These are phyloP conservation scores for Trypanosoma cruzi DNA, from an alignment of 208 protist species.

Conservation along the genomic window DNA sequence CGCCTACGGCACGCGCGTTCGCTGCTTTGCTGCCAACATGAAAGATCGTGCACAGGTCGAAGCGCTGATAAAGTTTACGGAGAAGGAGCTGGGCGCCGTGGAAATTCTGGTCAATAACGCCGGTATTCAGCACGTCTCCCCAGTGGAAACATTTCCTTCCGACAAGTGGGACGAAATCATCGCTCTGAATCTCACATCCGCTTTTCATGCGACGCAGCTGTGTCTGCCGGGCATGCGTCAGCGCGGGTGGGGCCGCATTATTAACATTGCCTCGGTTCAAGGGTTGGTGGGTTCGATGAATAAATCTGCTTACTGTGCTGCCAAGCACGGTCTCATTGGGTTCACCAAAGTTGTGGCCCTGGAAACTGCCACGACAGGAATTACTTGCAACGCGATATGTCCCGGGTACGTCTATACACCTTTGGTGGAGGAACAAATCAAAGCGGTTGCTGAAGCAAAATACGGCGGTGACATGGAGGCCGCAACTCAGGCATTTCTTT, in stretches of 20 bases:
- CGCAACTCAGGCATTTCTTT: slow-evolving; percentile 26
- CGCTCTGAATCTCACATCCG: slow-evolving; percentile 39
- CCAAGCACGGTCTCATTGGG: slow-evolving; percentile 61
- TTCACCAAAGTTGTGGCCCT: slow-evolving; percentile 58
- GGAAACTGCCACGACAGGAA: slow-evolving; percentile 31
- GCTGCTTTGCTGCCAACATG: slow-evolving; percentile 27
- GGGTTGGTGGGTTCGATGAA: slow-evolving; percentile 38
- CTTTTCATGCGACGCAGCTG: slow-evolving; percentile 42
- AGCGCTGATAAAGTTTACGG: slow-evolving; percentile 23
- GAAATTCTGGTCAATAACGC: slow-evolving; percentile 66
- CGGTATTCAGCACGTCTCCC: slow-evolving; percentile 47
- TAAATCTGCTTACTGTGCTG: slow-evolving; percentile 52
- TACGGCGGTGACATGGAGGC: slow-evolving; percentile 32
- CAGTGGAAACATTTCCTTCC: slow-evolving; percentile 33
- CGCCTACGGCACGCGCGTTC: slow-evolving; percentile 20
- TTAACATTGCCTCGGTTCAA: slow-evolving; percentile 54
- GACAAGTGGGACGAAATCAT: slow-evolving; percentile 52
- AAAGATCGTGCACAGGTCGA: slow-evolving; percentile 22
- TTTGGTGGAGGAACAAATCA: slow-evolving; percentile 48
- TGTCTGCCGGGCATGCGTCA: slow-evolving; percentile 44
- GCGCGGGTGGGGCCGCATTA: slow-evolving; percentile 40
- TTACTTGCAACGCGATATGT: slow-evolving; percentile 55
- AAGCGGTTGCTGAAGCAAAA: slow-evolving; percentile 15
- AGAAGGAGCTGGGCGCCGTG: slow-evolving; percentile 29
- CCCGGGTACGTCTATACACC: slow-evolving; percentile 48